These are phyloP conservation scores for Stentor coeruleus DNA, from an alignment of 73 alveolate species.

Conservation along the genomic window DNA sequence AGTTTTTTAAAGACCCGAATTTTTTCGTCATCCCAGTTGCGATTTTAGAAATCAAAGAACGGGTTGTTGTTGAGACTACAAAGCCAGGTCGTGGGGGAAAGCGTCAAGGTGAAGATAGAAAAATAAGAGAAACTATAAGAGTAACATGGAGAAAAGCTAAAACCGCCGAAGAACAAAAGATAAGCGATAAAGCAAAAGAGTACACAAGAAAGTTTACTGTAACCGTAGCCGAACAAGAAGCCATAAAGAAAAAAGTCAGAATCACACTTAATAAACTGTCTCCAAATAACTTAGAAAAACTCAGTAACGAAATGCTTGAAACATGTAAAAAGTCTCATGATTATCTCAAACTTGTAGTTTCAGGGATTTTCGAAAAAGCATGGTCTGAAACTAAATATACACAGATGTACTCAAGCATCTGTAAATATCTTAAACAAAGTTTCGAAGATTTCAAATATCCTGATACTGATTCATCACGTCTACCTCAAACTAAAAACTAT, in stretches of 20 bases:
- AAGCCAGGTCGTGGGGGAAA: too few relatives aligned
- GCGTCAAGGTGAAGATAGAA: too few relatives aligned
- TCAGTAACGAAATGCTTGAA: neutral
- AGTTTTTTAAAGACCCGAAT: too few relatives aligned
- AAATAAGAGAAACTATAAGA: too few relatives aligned
- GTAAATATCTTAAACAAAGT: neutral
- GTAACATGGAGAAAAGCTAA: conserved; percentile 15
- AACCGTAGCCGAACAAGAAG: neutral
- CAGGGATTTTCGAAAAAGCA: conserved; percentile 5
- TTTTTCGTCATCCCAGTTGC: too few relatives aligned
- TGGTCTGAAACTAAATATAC: conserved; percentile 19
- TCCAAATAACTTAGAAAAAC: conserved; percentile 17
- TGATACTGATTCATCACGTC: neutral
- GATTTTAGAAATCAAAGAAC: too few relatives aligned
- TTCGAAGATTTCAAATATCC: neutral
- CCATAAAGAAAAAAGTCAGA: neutral
- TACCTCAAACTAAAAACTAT: neutral
- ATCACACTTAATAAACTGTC: conserved; percentile 4
- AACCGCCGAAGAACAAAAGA: conserved; percentile 14
- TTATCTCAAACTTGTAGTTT: neutral
- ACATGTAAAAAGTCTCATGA: neutral
- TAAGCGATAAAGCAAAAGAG: neutral
- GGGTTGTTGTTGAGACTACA: too few relatives aligned
- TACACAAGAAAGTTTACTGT: neutral
- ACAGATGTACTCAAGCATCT: conserved; percentile 6